Conservation (phyloP, 768 basidiomycete genomes). For the Lepiota venenata region DNA sequence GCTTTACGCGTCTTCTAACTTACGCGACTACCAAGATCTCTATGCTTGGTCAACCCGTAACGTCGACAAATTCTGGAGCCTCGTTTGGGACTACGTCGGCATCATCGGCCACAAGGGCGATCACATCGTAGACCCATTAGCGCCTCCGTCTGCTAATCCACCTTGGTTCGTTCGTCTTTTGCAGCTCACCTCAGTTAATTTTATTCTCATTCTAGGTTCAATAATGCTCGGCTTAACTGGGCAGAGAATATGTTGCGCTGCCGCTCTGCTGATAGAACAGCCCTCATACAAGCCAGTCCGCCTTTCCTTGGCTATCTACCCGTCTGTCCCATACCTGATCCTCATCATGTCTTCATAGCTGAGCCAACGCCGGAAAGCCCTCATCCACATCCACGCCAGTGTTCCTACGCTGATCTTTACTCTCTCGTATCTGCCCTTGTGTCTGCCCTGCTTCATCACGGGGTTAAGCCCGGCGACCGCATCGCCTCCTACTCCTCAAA, state of each 20-base stretch:
- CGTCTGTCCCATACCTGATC: constrained; percentile 10
- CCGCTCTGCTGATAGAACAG: constrained; percentile 53
- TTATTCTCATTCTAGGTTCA: constrained; percentile 36
- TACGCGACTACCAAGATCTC: constrained; percentile 59
- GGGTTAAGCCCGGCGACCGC: constrained; percentile 61
- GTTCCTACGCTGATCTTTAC: constrained; percentile 60
- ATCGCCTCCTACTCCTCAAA: constrained; percentile 79
- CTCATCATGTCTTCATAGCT: constrained; percentile 34
- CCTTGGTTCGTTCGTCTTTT: constrained; percentile 45
- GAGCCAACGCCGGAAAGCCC: constrained; percentile 56
- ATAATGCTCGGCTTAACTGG: constrained; percentile 66
- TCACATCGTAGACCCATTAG: constrained; percentile 53
- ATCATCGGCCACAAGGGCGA: constrained; percentile 61
- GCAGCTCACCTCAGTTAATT: constrained; percentile 7
- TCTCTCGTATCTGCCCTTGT: constrained; percentile 50
- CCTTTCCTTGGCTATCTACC: constrained; percentile 21
- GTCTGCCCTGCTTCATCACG: constrained; percentile 50
- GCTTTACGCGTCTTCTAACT: constrained; percentile 34
- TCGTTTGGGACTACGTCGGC: constrained; percentile 67
- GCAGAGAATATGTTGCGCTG: constrained; percentile 75
- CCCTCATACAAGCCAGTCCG: constrained; percentile 70
- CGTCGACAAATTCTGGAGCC: constrained; percentile 64
- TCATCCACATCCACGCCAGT: constrained; percentile 37
- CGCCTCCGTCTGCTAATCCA: constrained; percentile 59
- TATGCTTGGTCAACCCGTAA: constrained; percentile 62